These are phyloP conservation scores for Massariosphaeria phaeospora DNA, from an alignment of 495 filamentous ascomycete genomes.

Conservation along the genomic window DNA sequence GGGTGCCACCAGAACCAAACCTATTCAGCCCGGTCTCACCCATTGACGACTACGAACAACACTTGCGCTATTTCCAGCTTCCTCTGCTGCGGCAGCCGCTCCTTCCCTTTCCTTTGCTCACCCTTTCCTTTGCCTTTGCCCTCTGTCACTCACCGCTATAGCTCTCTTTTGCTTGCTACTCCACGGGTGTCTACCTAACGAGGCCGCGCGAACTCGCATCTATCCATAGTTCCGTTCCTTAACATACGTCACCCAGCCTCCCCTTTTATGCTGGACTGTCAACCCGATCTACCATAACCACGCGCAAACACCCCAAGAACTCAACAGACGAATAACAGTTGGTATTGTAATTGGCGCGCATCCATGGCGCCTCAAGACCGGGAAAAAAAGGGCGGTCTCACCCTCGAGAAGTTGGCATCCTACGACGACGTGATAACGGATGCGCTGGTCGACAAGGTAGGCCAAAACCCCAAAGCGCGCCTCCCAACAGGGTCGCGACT, in stretches of 20 bases:
- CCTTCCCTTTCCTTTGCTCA: conserved; percentile 4
- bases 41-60: conserved; percentile 1
- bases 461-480: conserved; percentile 37
- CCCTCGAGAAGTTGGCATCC: conserved; percentile 75
- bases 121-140: conserved; percentile 4
- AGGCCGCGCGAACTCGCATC: no score
- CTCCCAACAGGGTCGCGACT: not conserved
- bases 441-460: conserved; percentile 88
- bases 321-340: not conserved
- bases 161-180: conserved; percentile 4
- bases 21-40: conserved; percentile 3
- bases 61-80: conserved; percentile 1
- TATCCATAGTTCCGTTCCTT: not conserved
- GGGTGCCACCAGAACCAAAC: not conserved
- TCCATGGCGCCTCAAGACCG: conserved; percentile 27
- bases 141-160: conserved; percentile 6
- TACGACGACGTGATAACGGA: conserved; percentile 98
- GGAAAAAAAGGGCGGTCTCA: conserved; percentile 64
- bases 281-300: not conserved
- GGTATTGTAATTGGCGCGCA: not conserved
- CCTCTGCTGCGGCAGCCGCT: conserved; percentile 11
- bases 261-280: conserved; percentile 24
- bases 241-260: conserved; percentile 34
- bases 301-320: no score
- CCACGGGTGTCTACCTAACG: not conserved